These are phyloP conservation scores for Tuber magnatum DNA, from an alignment of 495 filamentous ascomycete genomes.

Conservation along the genomic window DNA sequence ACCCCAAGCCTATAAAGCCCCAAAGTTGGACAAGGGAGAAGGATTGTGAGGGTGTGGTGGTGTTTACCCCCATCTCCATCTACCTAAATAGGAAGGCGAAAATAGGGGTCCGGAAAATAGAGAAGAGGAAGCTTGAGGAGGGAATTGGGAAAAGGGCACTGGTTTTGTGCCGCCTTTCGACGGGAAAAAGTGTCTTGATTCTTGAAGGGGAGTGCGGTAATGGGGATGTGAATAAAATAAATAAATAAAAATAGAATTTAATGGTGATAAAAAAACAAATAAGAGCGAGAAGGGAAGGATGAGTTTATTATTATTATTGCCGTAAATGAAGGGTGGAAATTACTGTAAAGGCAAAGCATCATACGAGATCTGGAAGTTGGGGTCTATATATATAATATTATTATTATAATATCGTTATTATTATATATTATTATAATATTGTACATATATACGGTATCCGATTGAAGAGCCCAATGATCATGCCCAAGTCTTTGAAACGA, in stretches of 20 bases:
- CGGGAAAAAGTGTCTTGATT: not conserved
- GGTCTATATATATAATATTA: too few species aligned
- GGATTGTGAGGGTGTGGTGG: too few species aligned
- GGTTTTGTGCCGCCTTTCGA: not conserved
- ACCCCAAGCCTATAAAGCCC: too few species aligned
- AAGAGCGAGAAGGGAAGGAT: not conserved
- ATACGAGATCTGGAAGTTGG: not conserved
- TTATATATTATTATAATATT: too few species aligned
- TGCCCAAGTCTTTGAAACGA: not conserved
- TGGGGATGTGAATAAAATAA: not conserved
- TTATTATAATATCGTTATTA: too few species aligned
- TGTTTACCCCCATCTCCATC: too few species aligned
- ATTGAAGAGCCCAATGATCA: not conserved
- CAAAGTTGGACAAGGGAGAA: too few species aligned
- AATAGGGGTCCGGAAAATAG: too few species aligned
- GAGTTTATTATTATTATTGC: not conserved
- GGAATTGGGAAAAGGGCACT: not conserved
- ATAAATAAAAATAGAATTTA: not conserved
- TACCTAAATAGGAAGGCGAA: too few species aligned
- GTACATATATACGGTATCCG: not conserved
- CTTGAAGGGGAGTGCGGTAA: not conserved
- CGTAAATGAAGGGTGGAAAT: not conserved
- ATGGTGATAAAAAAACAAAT: not conserved
- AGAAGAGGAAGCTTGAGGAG: too few species aligned
- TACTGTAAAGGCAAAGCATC: not conserved